Conservation (phyloP, 2,329 filamentous ascomycete species). For the Hypoxylon rubiginosum region DNA sequence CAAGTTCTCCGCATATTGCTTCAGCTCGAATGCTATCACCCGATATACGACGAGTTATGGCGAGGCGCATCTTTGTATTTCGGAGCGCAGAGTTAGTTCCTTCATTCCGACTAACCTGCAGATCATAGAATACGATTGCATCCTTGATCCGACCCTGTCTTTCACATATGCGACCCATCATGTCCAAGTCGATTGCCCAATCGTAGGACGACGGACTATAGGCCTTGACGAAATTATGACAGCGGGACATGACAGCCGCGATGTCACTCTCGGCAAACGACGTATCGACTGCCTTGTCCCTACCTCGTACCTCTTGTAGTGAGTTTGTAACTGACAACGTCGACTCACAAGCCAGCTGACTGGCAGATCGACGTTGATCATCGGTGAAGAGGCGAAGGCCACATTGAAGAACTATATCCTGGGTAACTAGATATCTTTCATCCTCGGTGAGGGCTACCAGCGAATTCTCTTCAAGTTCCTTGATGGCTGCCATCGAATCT, state of each 20-base stretch:
- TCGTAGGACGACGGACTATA: constrained; percentile 4
- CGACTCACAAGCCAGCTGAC: constrained; percentile 16
- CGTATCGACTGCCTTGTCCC: background rate
- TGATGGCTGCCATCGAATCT: constrained; percentile 6
- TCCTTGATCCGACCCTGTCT: constrained; percentile 3
- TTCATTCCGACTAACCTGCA: background rate
- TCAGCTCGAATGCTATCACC: constrained; percentile 15
- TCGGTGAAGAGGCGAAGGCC: constrained; percentile 1
- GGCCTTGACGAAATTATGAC: constrained; percentile 1
- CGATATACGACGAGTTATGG: constrained; percentile 15
- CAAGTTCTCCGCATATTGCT: constrained; percentile 7
- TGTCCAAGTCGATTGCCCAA: constrained; percentile 11
- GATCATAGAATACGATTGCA: constrained; percentile 4
- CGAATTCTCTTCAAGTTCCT: constrained; percentile 8
- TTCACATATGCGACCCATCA: constrained; percentile 11
- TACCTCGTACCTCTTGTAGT: constrained; percentile 3
- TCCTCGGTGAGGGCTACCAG: constrained; percentile 14
- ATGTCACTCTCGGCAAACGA: constrained; percentile 15
- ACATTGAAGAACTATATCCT: constrained; percentile 5
- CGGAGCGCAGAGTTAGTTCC: constrained; percentile 1
- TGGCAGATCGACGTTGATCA: constrained; percentile 3
- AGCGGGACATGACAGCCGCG: constrained; percentile 11
- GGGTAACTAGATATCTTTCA: constrained; percentile 9
- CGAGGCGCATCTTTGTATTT: constrained; percentile 13
- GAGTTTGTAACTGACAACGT: constrained; percentile 6